Evolutionary conservation across 2,329 filamentous ascomycete species (phyloP).

Genomic region (Emericellopsis atlantica): DNA sequence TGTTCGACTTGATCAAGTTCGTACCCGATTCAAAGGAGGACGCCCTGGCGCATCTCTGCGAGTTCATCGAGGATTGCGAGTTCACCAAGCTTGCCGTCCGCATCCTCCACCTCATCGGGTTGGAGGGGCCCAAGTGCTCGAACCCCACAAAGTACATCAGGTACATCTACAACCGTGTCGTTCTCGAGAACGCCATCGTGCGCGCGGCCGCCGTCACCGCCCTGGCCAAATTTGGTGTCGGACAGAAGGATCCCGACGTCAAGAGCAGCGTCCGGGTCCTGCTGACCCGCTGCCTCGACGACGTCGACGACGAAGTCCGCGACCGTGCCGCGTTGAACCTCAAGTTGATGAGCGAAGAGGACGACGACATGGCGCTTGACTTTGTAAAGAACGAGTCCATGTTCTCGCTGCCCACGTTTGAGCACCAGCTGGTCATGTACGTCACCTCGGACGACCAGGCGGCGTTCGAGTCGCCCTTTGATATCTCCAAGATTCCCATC

Average conservation of each 20-base stretch:
- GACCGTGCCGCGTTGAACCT: conserved; percentile 91
- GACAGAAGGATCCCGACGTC: conserved; percentile 90
- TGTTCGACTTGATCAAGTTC: conserved; percentile 99
- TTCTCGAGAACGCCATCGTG: conserved; percentile 92
- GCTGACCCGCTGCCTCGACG: conserved; percentile 85
- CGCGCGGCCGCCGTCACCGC: conserved; percentile 91
- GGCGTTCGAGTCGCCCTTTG: conserved; percentile 76
- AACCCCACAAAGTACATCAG: conserved; percentile 98
- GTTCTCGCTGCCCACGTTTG: conserved; percentile 88
- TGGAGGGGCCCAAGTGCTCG: conserved; percentile 88
- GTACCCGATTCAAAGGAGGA: conserved; percentile 76
- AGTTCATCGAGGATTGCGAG: conserved; percentile 99
- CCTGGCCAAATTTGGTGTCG: conserved; percentile 91
- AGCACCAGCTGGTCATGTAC: conserved; percentile 96
- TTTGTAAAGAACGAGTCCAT: conserved; percentile 97
- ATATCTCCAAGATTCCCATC: conserved; percentile 79
- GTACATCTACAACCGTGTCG: conserved; percentile 98
- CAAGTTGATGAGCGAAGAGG: conserved; percentile 82
- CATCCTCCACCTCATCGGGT: conserved; percentile 84
- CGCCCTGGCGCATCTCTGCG: conserved; percentile 87
- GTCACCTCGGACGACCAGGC: conserved; percentile 85
- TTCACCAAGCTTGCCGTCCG: conserved; percentile 96
- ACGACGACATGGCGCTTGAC: conserved; percentile 70
- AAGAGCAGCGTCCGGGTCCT: conserved; percentile 92
- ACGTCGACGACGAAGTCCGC: conserved; percentile 93